These are phyloP conservation scores for Talaromyces proteolyticus DNA, from an alignment of 495 filamentous ascomycete genomes.

Conservation along the genomic window DNA sequence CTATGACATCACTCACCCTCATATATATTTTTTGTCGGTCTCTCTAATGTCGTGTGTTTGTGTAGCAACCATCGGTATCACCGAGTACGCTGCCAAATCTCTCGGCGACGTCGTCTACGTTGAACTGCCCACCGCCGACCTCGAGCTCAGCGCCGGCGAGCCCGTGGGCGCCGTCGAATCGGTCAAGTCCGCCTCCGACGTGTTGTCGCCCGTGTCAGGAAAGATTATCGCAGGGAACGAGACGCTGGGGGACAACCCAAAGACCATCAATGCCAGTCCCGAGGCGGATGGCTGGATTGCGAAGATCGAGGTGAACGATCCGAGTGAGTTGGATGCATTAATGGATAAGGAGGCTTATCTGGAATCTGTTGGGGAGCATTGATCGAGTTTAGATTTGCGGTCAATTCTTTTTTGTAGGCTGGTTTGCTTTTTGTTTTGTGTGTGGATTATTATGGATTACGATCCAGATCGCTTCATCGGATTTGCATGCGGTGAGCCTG, in stretches of 20 bases:
- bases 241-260: conserved; percentile 74
- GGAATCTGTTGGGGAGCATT: conserved; percentile 54
- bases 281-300: conserved; percentile 91
- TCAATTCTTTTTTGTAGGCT: not conserved
- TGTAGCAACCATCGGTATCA: conserved; percentile 78
- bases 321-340: conserved; percentile 63
- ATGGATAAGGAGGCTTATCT: conserved; percentile 72
- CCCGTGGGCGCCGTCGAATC: conserved; percentile 92
- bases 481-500: conserved; percentile 1
- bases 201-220: conserved; percentile 80
- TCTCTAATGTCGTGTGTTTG: not conserved
- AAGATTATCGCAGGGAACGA: conserved; percentile 66
- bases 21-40: not conserved
- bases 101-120: conserved; percentile 97
- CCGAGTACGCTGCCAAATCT: conserved; percentile 78
- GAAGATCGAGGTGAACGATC: conserved; percentile 69
- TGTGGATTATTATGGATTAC: not conserved
- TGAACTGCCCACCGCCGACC: conserved; percentile 69
- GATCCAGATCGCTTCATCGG: too few species aligned
- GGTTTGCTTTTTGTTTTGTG: not conserved
- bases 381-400: conserved; percentile 2
- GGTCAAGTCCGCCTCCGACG: conserved; percentile 95
- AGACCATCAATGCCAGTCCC: conserved; percentile 76
- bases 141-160: conserved; percentile 63
- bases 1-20: not conserved